These are phyloP conservation scores for Setaria viridis DNA, from an alignment of 202 grass and related monocot genomes.

Conservation along the genomic window DNA sequence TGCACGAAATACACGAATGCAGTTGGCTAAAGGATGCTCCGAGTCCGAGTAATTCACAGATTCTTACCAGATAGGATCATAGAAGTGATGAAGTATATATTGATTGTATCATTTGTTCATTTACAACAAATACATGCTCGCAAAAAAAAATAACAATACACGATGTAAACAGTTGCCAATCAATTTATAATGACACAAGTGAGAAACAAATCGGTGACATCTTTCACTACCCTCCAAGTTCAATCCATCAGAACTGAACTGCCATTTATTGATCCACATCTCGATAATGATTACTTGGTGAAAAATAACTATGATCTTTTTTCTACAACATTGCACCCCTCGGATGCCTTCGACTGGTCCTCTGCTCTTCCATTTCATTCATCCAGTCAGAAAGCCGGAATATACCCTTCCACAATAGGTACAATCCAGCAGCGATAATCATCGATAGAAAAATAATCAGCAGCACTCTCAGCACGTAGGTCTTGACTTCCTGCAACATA, in stretches of 20 bases:
- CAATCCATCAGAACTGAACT: neutral
- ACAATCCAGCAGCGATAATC: constrained; percentile 33
- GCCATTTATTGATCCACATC: neutral
- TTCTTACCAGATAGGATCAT: neutral
- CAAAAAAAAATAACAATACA: neutral
- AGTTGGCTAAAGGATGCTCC: neutral
- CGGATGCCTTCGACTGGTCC: constrained; percentile 44
- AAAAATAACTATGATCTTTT: neutral
- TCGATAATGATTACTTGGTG: neutral
- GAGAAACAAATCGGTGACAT: neutral
- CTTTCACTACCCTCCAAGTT: neutral
- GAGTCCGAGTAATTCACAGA: neutral
- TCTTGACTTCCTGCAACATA: constrained; percentile 66
- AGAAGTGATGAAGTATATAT: neutral
- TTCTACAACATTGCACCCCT: constrained; percentile 43
- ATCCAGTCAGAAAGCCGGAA: constrained; percentile 90
- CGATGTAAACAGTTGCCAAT: neutral
- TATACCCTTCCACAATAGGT: constrained; percentile 59
- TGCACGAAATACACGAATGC: neutral
- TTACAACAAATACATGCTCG: neutral
- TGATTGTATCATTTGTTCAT: neutral
- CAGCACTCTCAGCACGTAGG: constrained; percentile 31
- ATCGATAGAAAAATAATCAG: constrained; percentile 53
- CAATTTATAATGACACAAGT: neutral
- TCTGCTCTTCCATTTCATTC: constrained; percentile 80